phyloP scores from a whole-genome alignment of 1,284 basidiomycete genomes.

The Malassezia furfur region DNA sequence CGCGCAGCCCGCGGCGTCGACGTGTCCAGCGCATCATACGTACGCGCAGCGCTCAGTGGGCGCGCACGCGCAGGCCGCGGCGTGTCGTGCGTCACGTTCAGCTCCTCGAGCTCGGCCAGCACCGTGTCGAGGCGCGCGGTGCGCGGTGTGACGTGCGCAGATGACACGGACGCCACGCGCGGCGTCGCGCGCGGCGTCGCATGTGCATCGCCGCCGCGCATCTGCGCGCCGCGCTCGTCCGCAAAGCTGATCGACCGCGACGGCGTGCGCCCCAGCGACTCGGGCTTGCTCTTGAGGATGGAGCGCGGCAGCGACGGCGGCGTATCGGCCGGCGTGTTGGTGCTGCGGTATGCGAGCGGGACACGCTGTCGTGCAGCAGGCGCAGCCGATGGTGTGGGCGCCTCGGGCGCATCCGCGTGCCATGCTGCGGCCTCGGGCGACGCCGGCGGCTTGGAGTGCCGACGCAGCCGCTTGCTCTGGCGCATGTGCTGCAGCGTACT shows the following conservation, averaged over 20 bases:
- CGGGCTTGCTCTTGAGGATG: slow-evolving; percentile 14
- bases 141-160: slow-evolving; percentile 4
- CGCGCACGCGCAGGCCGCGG: neutral
- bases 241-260: slow-evolving; percentile 29
- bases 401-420: neutral
- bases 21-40: neutral
- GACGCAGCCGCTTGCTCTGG: slow-evolving; percentile 28
- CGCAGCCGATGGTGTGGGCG: too few species aligned
- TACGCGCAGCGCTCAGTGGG: neutral
- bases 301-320: slow-evolving; percentile 13
- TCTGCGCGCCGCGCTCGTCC: slow-evolving; percentile 5
- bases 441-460: slow-evolving; percentile 14
- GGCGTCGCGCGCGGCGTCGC: neutral
- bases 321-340: neutral
- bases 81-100: slow-evolving; percentile 10
- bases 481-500: slow-evolving; percentile 18
- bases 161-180: too few species aligned
- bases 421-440: neutral
- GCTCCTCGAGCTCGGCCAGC: slow-evolving; percentile 14
- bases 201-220: neutral
- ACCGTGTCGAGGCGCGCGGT: slow-evolving; percentile 14
- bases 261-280: neutral
- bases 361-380: neutral
- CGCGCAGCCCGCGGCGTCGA: slow-evolving; percentile 5
- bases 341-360: slow-evolving; percentile 6